phyloP scores from a whole-genome alignment of 208 protist species.

The Wallacemonas sp. region DNA sequence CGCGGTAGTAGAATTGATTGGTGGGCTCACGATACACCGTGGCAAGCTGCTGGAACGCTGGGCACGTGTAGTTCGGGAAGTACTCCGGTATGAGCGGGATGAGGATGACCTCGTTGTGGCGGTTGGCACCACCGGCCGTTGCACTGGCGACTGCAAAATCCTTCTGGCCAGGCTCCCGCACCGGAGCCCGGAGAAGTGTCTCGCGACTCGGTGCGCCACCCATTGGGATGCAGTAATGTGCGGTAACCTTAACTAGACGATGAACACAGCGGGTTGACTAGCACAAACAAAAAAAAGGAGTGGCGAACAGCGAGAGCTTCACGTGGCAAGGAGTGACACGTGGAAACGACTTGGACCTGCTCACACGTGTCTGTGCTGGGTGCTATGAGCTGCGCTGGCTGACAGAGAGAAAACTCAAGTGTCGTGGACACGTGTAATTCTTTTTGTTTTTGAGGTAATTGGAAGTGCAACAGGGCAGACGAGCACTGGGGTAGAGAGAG shows the following conservation, averaged over 20 bases:
- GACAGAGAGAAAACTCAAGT: background rate
- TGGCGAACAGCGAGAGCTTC: background rate
- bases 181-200: slow-evolving; percentile 41
- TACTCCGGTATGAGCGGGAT: slow-evolving; percentile 67
- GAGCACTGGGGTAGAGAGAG: too few species aligned
- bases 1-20: slow-evolving; percentile 43
- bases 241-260: too few species aligned
- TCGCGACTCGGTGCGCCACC: slow-evolving; percentile 56
- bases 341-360: too few species aligned
- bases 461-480: background rate
- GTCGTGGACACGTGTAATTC: background rate
- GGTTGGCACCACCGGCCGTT: background rate
- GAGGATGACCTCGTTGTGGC: slow-evolving; percentile 37
- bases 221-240: too few species aligned
- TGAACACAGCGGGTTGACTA: too few species aligned
- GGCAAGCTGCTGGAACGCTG: slow-evolving; percentile 54
- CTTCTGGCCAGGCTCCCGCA: slow-evolving; percentile 22
- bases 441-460: background rate
- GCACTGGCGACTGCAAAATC: background rate
- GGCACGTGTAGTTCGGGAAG: slow-evolving; percentile 38
- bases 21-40: slow-evolving; percentile 35
- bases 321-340: too few species aligned
- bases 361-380: too few species aligned
- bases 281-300: background rate
- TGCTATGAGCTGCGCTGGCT: too few species aligned